These are phyloP conservation scores for Didymella pinodella DNA, from an alignment of 2,329 filamentous ascomycete genomes.

Conservation along the genomic window DNA sequence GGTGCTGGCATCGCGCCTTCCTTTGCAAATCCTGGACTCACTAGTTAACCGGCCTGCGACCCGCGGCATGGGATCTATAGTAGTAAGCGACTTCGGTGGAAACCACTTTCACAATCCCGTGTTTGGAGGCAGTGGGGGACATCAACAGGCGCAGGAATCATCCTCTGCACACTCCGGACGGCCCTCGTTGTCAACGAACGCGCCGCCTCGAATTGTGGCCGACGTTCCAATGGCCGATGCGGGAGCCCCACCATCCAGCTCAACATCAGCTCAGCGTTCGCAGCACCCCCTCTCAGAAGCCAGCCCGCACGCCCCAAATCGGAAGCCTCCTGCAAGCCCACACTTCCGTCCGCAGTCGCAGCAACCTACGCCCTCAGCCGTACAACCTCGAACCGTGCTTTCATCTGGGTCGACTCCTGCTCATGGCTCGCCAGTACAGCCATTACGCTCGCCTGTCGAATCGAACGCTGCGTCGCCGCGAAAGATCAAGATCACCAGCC, in stretches of 20 bases:
- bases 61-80: conserved; percentile 67
- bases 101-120: conserved; percentile 79
- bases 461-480: conserved; percentile 57
- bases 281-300: conserved; percentile 33
- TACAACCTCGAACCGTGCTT: conserved; percentile 36
- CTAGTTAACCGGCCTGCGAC: conserved; percentile 27
- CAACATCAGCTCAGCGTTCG: conserved; percentile 39
- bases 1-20: conserved; percentile 26
- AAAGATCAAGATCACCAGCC: conserved; percentile 81
- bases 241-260: conserved; percentile 41
- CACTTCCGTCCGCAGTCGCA: conserved; percentile 47
- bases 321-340: conserved; percentile 45
- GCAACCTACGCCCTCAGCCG: conserved; percentile 40
- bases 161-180: conserved; percentile 46
- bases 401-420: conserved; percentile 37
- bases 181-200: conserved; percentile 43
- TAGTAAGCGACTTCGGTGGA: conserved; percentile 74
- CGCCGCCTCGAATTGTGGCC: conserved; percentile 36
- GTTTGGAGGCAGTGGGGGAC: conserved; percentile 59
- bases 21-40: conserved; percentile 14
- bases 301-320: conserved; percentile 26
- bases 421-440: conserved; percentile 36
- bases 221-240: conserved; percentile 53
- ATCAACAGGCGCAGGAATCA: conserved; percentile 52
- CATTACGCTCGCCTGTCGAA: conserved; percentile 42